These are phyloP conservation scores for Saccharomyces hybrid DNA, from an alignment of 1,139 yeast genomes.

Conservation along the genomic window DNA sequence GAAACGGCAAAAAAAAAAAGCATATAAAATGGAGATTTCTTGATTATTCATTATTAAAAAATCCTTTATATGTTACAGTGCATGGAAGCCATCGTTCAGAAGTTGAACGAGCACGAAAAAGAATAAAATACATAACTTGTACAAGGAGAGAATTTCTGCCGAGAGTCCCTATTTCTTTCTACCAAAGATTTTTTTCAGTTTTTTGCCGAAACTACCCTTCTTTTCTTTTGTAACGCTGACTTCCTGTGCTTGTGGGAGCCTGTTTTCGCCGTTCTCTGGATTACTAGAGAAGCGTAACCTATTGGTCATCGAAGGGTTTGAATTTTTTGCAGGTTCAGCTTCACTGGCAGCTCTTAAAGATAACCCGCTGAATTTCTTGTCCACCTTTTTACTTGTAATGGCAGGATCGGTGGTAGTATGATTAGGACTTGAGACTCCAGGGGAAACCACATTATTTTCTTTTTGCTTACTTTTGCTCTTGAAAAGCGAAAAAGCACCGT, in stretches of 20 bases:
- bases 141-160: neutral
- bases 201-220: constrained; percentile 42
- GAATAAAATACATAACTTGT: constrained; percentile 5
- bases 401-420: constrained; percentile 6
- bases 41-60: neutral
- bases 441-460: constrained; percentile 1
- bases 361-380: constrained; percentile 15
- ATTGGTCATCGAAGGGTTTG: constrained; percentile 3
- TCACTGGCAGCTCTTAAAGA: constrained; percentile 21
- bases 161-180: constrained; percentile 22
- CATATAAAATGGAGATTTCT: neutral
- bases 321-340: constrained; percentile 6
- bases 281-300: constrained; percentile 8
- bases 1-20: neutral
- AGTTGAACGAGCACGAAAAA: neutral
- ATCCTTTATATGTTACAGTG: neutral
- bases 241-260: constrained; percentile 10
- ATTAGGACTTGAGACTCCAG: constrained; percentile 14
- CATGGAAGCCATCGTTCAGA: neutral
- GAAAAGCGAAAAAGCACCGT: constrained; percentile 16
- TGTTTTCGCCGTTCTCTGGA: constrained; percentile 4
- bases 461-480: constrained; percentile 11
- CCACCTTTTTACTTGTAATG: constrained; percentile 7
- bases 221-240: constrained; percentile 35
- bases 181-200: constrained; percentile 56